phyloP scores from a whole-genome alignment of 2,329 filamentous ascomycete genomes.

The Hymenoscyphus albidus region DNA sequence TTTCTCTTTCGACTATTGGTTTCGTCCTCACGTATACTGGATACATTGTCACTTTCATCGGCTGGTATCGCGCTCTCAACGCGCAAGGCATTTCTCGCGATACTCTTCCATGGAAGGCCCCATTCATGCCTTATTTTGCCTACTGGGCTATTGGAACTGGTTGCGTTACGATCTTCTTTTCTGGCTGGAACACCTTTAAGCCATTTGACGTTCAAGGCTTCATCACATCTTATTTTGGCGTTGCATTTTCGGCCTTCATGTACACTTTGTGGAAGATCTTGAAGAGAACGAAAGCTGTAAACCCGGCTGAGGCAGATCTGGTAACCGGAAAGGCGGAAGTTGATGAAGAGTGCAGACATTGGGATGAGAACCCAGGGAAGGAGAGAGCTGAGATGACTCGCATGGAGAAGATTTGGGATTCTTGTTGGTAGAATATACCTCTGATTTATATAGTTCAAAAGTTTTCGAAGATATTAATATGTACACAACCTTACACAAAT shows the following conservation, averaged over 20 bases:
- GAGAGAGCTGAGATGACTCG: slow-evolving; percentile 1
- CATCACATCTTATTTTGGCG: slow-evolving; percentile 63
- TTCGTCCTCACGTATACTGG: slow-evolving; percentile 64
- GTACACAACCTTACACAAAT: not conserved
- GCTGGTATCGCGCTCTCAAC: slow-evolving; percentile 64
- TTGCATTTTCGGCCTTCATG: slow-evolving; percentile 53
- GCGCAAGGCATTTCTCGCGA: slow-evolving; percentile 64
- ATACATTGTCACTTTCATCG: slow-evolving; percentile 66
- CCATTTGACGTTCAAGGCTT: slow-evolving; percentile 58
- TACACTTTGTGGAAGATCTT: slow-evolving; percentile 68
- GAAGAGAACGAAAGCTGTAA: slow-evolving; percentile 52
- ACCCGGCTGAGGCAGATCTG: slow-evolving; percentile 52
- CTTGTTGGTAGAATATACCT: slow-evolving; percentile 1
- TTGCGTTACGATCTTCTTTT: slow-evolving; percentile 65
- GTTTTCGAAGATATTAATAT: not conserved
- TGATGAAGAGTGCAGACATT: slow-evolving; percentile 2
- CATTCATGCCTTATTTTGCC: slow-evolving; percentile 62
- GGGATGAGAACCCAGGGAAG: slow-evolving; percentile 1
- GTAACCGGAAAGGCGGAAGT: slow-evolving; percentile 6
- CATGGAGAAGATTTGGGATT: slow-evolving; percentile 2
- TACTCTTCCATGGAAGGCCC: slow-evolving; percentile 50
- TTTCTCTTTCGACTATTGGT: slow-evolving; percentile 44
- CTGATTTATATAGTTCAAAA: not conserved
- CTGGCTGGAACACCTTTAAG: slow-evolving; percentile 29
- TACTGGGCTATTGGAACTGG: slow-evolving; percentile 56